Conservation (phyloP, 345 rosid genomes). For the Acer yangbiense region DNA sequence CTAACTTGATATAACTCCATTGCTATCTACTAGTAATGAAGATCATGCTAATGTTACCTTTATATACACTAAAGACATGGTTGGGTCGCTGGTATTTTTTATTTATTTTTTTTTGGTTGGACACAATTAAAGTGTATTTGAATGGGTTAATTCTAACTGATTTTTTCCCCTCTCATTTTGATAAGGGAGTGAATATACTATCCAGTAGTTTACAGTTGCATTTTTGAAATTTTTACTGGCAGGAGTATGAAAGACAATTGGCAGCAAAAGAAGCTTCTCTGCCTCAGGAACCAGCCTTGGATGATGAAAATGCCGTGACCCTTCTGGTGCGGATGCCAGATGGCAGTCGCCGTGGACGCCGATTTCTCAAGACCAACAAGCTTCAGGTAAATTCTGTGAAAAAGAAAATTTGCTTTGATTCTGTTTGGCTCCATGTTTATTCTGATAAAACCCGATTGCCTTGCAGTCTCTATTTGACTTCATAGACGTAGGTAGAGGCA, state of each 20-base stretch:
- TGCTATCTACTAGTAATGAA: background rate
- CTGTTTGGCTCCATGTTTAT: background rate
- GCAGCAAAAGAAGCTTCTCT: conserved; percentile 90
- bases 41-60: background rate
- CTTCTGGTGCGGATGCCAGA: conserved; percentile 95
- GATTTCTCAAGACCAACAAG: conserved; percentile 80
- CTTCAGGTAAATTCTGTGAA: conserved; percentile 56
- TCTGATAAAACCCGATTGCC: conserved; percentile 17
- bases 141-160: background rate
- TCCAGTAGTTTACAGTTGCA: background rate
- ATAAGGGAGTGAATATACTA: background rate
- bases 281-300: conserved; percentile 80
- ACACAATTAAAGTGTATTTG: background rate
- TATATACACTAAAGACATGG: background rate
- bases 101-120: background rate
- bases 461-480: conserved; percentile 89
- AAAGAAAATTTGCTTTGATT: background rate
- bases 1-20: background rate
- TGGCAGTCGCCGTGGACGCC: conserved; percentile 89
- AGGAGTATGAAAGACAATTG: conserved; percentile 89
- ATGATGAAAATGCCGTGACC: conserved; percentile 83
- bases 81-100: background rate
- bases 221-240: conserved; percentile 24
- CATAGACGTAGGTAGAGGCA: conserved; percentile 83
- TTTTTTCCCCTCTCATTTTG: background rate